Conservation (phyloP, 768 basidiomycete genomes). For the Lactarius sp. region DNA sequence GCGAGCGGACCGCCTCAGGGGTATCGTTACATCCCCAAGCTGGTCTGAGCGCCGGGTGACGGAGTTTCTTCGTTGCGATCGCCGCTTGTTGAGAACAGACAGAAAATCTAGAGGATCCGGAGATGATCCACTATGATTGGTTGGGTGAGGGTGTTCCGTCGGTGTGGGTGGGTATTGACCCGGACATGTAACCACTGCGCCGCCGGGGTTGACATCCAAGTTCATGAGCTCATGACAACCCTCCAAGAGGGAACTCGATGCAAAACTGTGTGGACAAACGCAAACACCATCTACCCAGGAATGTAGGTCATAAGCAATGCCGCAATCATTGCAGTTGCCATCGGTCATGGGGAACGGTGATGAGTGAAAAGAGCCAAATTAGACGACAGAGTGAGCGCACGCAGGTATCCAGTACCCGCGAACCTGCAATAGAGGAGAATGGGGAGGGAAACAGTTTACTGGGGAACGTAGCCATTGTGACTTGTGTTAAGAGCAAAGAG, state of each 20-base stretch:
- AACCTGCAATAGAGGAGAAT: background rate
- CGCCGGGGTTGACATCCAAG: background rate
- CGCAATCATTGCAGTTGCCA: conserved; percentile 15
- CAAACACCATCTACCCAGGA: conserved; percentile 15
- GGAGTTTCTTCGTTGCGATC: background rate
- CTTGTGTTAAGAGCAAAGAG: background rate
- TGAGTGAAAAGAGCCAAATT: background rate
- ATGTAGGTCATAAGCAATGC: conserved; percentile 4
- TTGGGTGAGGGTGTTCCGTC: background rate
- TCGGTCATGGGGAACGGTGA: conserved; percentile 5
- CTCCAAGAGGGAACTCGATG: background rate
- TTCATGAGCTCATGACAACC: background rate
- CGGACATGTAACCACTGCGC: background rate
- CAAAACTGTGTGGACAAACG: background rate
- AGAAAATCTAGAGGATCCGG: conserved; percentile 10
- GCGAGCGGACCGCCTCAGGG: conserved; percentile 10
- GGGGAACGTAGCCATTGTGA: background rate
- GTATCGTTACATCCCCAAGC: background rate
- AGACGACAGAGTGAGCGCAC: background rate
- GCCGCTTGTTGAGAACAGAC: conserved; percentile 1
- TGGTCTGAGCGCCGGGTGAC: conserved; percentile 6
- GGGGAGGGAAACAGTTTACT: background rate
- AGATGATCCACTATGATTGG: conserved; percentile 8
- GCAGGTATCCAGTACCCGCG: conserved; percentile 15
- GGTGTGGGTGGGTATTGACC: background rate